Percentiles rank a stretch among this genome's conserved stretches.
Evolutionary conservation across 129 eudicot genomes (phyloP).

Genomic region (Saussurea involucrata): DNA sequence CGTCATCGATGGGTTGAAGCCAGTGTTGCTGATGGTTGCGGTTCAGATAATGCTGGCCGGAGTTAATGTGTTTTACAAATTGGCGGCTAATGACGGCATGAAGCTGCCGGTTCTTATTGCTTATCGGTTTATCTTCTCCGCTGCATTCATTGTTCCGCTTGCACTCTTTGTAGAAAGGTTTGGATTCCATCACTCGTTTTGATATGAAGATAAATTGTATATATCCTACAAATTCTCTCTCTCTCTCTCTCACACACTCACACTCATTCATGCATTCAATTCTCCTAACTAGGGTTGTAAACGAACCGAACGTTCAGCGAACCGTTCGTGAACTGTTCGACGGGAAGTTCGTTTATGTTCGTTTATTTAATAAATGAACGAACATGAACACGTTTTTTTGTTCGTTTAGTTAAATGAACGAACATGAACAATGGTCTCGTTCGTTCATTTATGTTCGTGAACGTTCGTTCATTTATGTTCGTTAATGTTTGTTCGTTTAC

Average conservation of each 20-base stretch:
- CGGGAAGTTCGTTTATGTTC: no score
- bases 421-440: no score
- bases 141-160: constrained; percentile 45
- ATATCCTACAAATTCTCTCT: neutral
- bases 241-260: neutral
- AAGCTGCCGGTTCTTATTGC: constrained; percentile 38
- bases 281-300: neutral
- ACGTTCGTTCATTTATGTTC: no score
- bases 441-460: no score
- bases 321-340: no score
- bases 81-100: constrained; percentile 53
- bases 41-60: constrained; percentile 37
- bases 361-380: no score
- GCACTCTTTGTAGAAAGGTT: constrained; percentile 62
- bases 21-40: constrained; percentile 44
- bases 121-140: constrained; percentile 51
- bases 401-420: no score
- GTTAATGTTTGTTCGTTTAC: no score
- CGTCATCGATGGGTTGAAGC: constrained; percentile 44
- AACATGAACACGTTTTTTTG: no score
- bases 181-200: neutral
- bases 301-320: no score
- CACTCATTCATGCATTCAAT: neutral
- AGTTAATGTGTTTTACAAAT: constrained; percentile 41
- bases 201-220: neutral